phyloP scores from a whole-genome alignment of 352 stramenopile genomes.

The Globisporangium heterothallicum region DNA sequence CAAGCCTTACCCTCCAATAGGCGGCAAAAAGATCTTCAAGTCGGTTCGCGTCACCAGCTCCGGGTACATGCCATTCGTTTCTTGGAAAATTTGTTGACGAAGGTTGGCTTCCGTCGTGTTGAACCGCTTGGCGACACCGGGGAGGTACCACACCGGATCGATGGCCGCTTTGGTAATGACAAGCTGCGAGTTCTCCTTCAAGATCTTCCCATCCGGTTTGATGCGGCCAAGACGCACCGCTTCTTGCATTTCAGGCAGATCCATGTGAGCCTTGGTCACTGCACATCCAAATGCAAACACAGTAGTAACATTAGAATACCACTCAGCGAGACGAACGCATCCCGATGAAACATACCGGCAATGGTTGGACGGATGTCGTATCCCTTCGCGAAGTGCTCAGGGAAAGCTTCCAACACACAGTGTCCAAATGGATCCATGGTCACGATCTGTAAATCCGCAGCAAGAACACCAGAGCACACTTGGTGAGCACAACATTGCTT shows the following conservation, averaged over 20 bases:
- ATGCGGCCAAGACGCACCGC: conserved; percentile 90
- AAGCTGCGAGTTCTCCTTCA: conserved; percentile 88
- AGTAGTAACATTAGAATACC: no score
- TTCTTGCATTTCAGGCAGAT: conserved; percentile 98
- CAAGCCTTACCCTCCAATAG: conserved; percentile 93
- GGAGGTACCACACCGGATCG: conserved; percentile 99
- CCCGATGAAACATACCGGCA: conserved; percentile 45
- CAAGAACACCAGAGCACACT: not conserved
- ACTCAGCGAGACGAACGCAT: conserved; percentile 2
- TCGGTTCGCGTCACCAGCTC: conserved; percentile 98
- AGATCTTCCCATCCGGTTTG: conserved; percentile 95
- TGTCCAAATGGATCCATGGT: conserved; percentile 79
- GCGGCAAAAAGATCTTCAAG: conserved; percentile 98
- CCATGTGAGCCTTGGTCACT: conserved; percentile 96
- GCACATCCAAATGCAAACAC: conserved; percentile 1
- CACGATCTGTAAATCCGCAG: conserved; percentile 33
- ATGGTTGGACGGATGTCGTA: conserved; percentile 99
- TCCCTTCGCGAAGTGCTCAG: conserved; percentile 94
- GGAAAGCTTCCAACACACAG: conserved; percentile 85
- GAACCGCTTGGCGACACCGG: conserved; percentile 97
- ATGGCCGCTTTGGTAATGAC: conserved; percentile 97
- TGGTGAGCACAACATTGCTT: not conserved
- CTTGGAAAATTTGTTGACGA: conserved; percentile 97
- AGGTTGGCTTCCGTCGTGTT: conserved; percentile 94
- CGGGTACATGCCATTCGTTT: conserved; percentile 99